Conservation (phyloP, 805 yeast species). For the Myxozyma nipponensis region DNA sequence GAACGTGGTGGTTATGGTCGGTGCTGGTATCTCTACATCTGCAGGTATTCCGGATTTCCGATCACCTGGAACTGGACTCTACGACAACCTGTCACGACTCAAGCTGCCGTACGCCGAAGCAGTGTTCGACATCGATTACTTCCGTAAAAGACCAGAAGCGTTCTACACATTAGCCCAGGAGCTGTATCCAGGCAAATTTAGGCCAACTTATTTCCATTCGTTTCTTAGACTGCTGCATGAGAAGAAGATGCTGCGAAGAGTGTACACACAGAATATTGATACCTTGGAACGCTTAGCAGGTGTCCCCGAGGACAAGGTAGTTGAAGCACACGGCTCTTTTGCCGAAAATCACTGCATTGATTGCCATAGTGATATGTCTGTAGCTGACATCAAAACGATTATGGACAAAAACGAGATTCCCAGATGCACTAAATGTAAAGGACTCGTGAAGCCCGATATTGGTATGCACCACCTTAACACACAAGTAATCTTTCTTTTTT, state of each 20-base stretch:
- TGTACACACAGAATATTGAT: slow-evolving; percentile 91
- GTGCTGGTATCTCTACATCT: slow-evolving; percentile 92
- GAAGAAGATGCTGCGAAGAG: slow-evolving; percentile 56
- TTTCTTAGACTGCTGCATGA: slow-evolving; percentile 66
- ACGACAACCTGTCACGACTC: slow-evolving; percentile 69
- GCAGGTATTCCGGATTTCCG: slow-evolving; percentile 97
- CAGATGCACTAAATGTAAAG: slow-evolving; percentile 59
- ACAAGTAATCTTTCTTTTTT: neutral
- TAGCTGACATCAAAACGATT: slow-evolving; percentile 25
- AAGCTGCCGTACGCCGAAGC: slow-evolving; percentile 92
- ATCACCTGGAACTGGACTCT: slow-evolving; percentile 76
- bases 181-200: slow-evolving; percentile 80
- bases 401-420: slow-evolving; percentile 36
- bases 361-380: slow-evolving; percentile 55
- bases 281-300: slow-evolving; percentile 87
- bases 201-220: slow-evolving; percentile 78
- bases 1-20: slow-evolving; percentile 44
- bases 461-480: slow-evolving; percentile 35
- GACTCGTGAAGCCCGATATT: slow-evolving; percentile 86
- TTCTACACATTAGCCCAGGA: slow-evolving; percentile 82
- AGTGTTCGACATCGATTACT: slow-evolving; percentile 85
- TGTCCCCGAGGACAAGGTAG: slow-evolving; percentile 54
- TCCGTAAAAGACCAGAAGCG: slow-evolving; percentile 70
- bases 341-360: slow-evolving; percentile 78
- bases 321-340: slow-evolving; percentile 96